Base-by-base conservation (phyloP, 257 asterid species). In the Nicotiana obtusifolia region DNA sequence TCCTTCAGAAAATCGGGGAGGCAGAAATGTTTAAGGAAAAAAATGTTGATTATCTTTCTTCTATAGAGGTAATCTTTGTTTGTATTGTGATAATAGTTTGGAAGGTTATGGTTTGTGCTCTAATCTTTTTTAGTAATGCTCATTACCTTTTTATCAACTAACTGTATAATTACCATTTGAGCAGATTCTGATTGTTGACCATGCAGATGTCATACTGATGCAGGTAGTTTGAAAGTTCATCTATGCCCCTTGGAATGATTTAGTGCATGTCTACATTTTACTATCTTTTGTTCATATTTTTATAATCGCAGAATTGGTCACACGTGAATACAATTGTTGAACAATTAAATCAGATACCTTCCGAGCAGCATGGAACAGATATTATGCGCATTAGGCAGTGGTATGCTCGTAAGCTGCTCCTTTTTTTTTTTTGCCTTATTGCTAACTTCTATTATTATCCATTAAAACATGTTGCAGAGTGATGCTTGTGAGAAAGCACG, bases 1-100 rank as follows among this genome's bases (percentile, higher is more conserved):
- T 86, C 22, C 69, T 86, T 81, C 91, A 95, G 99, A 95, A 95
- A 95, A 92, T 95, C 69, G 97, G 92, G 85, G 97, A 91, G 85
- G 92, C 97, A 35, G 98, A 92, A 86, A 87, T 59, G 30, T 89
- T 78, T 33, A 94, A 91, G 83, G 99, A 91, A 76, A 94, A 94
- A 82, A 97, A 95, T 85, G 90, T 94, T n/a, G 98, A 95, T 91
- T 95, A 91, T 91, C 96, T 95, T 85, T 95, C 99, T 78, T 95
- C 99, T 5, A 90, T 95, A 81, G 99, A 95, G 93, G 99, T 95
- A 85, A 82, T 65, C 9, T 8, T 15, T 47, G 19, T 71, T 44
- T 59, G 78, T 41, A 22, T 20, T 10, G 6, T 11, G 47, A 20
- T 73, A 73, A 7, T 73, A 47, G 61, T 22, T 69, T 47, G 41